Percentiles rank a stretch among this genome's conserved stretches.
phyloP scores from a whole-genome alignment of 2,329 filamentous ascomycete species.

The Cladosporium oxysporum region DNA sequence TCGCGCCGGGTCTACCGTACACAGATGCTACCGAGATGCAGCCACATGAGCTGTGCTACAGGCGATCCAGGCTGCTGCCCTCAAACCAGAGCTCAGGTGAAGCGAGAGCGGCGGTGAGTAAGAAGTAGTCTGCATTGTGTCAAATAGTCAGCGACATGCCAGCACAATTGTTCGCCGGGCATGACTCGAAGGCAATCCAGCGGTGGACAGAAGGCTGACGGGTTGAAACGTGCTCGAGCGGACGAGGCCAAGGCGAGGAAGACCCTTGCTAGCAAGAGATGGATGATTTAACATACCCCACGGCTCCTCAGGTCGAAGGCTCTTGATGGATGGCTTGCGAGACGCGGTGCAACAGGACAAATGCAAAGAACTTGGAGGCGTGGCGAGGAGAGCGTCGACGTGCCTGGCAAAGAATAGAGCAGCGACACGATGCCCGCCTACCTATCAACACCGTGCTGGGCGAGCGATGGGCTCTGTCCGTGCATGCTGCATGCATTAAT shows the following conservation, averaged over 20 bases:
- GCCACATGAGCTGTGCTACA: conserved; percentile 20
- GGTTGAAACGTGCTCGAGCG: conserved; percentile 12
- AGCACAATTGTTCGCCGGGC: conserved; percentile 6
- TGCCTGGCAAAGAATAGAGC: conserved; percentile 3
- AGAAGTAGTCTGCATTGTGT: conserved; percentile 1
- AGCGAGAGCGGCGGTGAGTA: conserved; percentile 7
- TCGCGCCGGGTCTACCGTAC: conserved; percentile 18
- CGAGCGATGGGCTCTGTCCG: conserved; percentile 10
- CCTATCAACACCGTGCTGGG: conserved; percentile 14
- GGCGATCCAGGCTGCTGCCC: conserved; percentile 16
- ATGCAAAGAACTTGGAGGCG: not conserved
- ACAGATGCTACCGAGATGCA: conserved; percentile 14
- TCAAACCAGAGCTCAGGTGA: conserved; percentile 5
- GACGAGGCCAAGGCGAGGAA: not conserved
- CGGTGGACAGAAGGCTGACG: conserved; percentile 8
- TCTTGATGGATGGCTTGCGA: not conserved
- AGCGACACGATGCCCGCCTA: conserved; percentile 9
- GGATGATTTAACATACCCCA: not conserved
- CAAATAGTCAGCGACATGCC: conserved; percentile 18
- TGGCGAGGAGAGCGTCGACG: conserved; percentile 10
- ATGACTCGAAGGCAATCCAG: conserved; percentile 12
- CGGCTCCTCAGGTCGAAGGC: not conserved
- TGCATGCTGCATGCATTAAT: conserved; percentile 17
- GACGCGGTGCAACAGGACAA: conserved; percentile 7
- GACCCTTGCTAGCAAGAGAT: not conserved